Percentiles rank a stretch among this genome's conserved stretches.
Conservation (phyloP, 495 filamentous ascomycete species). For the Hypoxylon rickii region DNA sequence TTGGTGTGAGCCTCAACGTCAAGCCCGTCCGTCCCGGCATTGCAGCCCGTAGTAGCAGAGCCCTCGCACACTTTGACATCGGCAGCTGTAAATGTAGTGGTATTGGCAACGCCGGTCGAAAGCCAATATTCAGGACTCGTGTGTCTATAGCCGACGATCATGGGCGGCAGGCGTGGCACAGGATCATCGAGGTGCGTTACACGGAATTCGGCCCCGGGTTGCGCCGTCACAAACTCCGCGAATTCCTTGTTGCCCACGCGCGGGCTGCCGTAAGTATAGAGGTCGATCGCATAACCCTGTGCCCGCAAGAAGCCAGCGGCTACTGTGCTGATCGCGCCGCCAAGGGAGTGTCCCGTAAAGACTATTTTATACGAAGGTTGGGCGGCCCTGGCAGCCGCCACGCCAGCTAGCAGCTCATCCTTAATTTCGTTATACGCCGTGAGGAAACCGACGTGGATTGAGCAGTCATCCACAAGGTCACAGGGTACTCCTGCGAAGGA, state of each 20-base stretch:
- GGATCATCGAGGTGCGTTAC: constrained; percentile 71
- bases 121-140: constrained; percentile 71
- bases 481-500: constrained; percentile 40
- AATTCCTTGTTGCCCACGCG: constrained; percentile 66
- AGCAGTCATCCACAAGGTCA: constrained; percentile 39
- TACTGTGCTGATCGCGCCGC: constrained; percentile 66
- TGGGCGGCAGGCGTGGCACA: constrained; percentile 66
- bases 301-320: constrained; percentile 63
- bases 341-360: constrained; percentile 71
- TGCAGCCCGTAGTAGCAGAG: constrained; percentile 44
- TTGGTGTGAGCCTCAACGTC: constrained; percentile 39
- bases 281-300: constrained; percentile 45
- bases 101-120: constrained; percentile 23
- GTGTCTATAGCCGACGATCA: constrained; percentile 60
- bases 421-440: constrained; percentile 44
- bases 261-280: constrained; percentile 71
- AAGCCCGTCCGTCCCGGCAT: constrained; percentile 41
- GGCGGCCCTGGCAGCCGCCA: constrained; percentile 34
- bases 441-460: constrained; percentile 48
- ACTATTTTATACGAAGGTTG: constrained; percentile 60
- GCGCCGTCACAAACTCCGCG: constrained; percentile 58
- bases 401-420: constrained; percentile 17
- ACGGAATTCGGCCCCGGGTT: constrained; percentile 58
- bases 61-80: constrained; percentile 48
- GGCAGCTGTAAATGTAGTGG: constrained; percentile 23